Evolutionary conservation across 75 land plant genomes (phyloP), one percentile per base, ranked within the genome.

Genomic region (Azolla pinnata): DNA sequence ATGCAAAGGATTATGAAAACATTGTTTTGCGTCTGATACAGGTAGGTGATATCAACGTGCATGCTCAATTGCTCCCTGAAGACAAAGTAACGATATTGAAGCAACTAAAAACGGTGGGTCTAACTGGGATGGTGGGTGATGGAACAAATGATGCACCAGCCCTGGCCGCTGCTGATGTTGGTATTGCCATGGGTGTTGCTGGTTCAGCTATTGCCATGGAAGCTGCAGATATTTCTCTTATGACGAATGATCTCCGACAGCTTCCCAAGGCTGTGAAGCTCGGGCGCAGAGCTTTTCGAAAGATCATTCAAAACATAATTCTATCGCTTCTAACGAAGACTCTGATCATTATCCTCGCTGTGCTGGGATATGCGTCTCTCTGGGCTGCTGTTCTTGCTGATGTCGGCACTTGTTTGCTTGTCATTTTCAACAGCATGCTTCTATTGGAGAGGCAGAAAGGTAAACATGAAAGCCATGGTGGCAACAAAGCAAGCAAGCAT

Each of bases 71-170:
- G 34, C 74, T 90, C 14, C 97, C 97, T 48, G 79, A 81, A 50
- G 92, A 83, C 50, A 90, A 90, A 67, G 97, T 81, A 4, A 23
- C n/a, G 23, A 46, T 46, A 18, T 17, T 46, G 49, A 46, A 23
- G 2, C n/a, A 23, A 4, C 66, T 79, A 1, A 82, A 79, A 44
- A 51, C 46, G 26, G 47, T 38, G 14, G 93, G 88, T 1, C 59
- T 61, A 12, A 87, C 83, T 21, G 81, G 74, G 12, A 91, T 91
- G 97, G 71, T 87, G 17, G 97, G 97, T 24, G 97, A 91, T 63
- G 97, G 97, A 0, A 66, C 87, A 47, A 91, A 91, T 61, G 97
- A 91, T 50, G 93, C 85, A 31, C 88, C 88, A 0, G 88, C 97
- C 10, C 50, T 91, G 31, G 93, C 97, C 12, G 75, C 77, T 18